phyloP scores from a whole-genome alignment of 768 basidiomycete species.

The Mrakia hoshinonis region DNA sequence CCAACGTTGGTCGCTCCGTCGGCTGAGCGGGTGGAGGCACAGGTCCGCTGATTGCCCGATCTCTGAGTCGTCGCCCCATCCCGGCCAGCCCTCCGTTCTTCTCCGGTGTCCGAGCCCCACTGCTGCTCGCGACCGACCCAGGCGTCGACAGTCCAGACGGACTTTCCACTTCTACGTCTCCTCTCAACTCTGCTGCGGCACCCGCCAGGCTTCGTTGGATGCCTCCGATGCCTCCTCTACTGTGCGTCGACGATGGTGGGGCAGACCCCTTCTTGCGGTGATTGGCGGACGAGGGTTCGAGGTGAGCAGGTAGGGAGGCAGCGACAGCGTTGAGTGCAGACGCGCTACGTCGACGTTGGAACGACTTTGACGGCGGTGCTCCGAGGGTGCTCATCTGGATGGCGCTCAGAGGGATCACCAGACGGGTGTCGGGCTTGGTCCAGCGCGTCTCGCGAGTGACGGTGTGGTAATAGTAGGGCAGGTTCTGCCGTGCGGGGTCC shows the following conservation, averaged over 20 bases:
- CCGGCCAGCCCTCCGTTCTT: background rate
- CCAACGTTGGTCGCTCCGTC: constrained; percentile 51
- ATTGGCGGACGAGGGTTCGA: background rate
- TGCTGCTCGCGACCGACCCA: background rate
- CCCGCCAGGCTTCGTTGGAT: background rate
- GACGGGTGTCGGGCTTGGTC: constrained; percentile 69
- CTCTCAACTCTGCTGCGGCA: background rate
- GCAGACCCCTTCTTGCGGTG: constrained; percentile 15
- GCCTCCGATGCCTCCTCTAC: background rate
- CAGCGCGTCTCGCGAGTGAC: constrained; percentile 84
- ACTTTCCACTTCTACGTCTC: background rate
- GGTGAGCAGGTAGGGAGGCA: background rate
- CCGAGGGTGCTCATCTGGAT: constrained; percentile 52
- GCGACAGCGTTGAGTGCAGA: background rate
- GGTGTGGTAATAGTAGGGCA: constrained; percentile 86
- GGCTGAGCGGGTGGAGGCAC: background rate
- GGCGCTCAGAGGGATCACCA: constrained; percentile 82
- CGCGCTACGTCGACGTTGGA: background rate
- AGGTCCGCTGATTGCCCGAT: background rate
- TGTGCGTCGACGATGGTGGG: background rate
- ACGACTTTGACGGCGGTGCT: constrained; percentile 1
- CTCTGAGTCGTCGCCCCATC: background rate
- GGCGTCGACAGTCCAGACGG: background rate
- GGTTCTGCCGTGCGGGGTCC: constrained; percentile 71
- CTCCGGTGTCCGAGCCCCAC: background rate